Evolutionary conservation across 2,329 filamentous ascomycete genomes (phyloP).

Genomic region (Aspergillus arachidicola): DNA sequence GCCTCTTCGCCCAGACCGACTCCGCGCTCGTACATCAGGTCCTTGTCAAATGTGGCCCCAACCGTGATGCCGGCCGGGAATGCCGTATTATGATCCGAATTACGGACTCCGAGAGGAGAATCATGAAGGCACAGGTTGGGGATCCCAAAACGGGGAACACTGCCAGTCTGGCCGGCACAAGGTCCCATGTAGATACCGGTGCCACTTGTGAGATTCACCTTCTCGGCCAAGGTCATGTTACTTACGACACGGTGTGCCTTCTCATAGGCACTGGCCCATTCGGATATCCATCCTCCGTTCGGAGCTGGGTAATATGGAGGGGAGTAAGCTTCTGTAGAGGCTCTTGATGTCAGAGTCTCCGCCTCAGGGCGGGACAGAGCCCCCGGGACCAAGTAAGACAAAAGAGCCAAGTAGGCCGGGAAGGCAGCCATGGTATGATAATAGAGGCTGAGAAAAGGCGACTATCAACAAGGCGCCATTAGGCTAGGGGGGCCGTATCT

Average conservation of each 20-base stretch:
- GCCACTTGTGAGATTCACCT: slow-evolving; percentile 75
- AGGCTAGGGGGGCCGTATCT: too few relatives aligned
- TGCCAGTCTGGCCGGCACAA: slow-evolving; percentile 77
- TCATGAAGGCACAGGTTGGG: slow-evolving; percentile 74
- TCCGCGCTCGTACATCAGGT: slow-evolving; percentile 68
- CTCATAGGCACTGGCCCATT: slow-evolving; percentile 70
- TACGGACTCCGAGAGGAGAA: slow-evolving; percentile 69
- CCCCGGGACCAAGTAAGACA: slow-evolving; percentile 10
- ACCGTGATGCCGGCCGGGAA: slow-evolving; percentile 80
- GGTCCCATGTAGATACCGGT: slow-evolving; percentile 72
- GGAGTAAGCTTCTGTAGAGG: slow-evolving; percentile 30
- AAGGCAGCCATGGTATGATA: slow-evolving; percentile 12
- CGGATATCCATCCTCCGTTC: slow-evolving; percentile 68
- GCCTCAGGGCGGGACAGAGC: slow-evolving; percentile 9
- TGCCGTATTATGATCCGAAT: slow-evolving; percentile 73
- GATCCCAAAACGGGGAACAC: slow-evolving; percentile 69
- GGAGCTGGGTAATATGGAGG: slow-evolving; percentile 73
- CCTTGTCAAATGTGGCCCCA: slow-evolving; percentile 75
- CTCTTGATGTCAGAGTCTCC: slow-evolving; percentile 20
- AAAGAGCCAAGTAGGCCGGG: slow-evolving; percentile 1
- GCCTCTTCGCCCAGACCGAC: slow-evolving; percentile 71
- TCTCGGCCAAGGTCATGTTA: slow-evolving; percentile 78
- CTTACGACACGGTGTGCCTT: slow-evolving; percentile 70
- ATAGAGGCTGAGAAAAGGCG: not conserved
- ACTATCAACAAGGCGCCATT: not conserved